Conservation (phyloP, 441 rosid genomes). For the Eutrema salsugineum region DNA sequence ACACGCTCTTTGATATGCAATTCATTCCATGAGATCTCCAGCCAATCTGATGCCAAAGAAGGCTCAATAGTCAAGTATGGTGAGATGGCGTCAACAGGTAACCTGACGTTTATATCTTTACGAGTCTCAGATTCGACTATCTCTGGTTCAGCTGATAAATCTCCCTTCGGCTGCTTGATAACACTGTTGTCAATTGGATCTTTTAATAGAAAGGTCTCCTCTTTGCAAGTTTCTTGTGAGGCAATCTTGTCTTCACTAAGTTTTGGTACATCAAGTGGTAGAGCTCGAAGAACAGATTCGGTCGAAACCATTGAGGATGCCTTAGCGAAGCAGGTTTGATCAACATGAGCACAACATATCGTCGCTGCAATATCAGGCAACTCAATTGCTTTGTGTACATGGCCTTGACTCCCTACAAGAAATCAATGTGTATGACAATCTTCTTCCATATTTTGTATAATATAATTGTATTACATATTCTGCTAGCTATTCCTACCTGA, state of each 20-base stretch:
- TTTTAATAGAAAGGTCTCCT: slow-evolving; percentile 38
- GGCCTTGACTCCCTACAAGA: slow-evolving; percentile 49
- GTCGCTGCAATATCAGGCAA: slow-evolving; percentile 26
- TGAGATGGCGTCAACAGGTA: slow-evolving; percentile 44
- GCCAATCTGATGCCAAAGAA: slow-evolving; percentile 98
- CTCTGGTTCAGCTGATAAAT: slow-evolving; percentile 37
- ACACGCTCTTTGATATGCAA: slow-evolving; percentile 88
- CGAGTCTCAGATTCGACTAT: slow-evolving; percentile 34
- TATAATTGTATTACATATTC: not conserved
- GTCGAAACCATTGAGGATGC: slow-evolving; percentile 34
- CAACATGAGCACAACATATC: slow-evolving; percentile 26
- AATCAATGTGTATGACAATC: not conserved
- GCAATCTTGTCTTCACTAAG: slow-evolving; percentile 29
- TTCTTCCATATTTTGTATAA: not conserved
- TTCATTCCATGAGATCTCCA: slow-evolving; percentile 91
- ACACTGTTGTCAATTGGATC: slow-evolving; percentile 26
- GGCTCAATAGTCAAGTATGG: slow-evolving; percentile 78
- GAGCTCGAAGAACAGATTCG: slow-evolving; percentile 27
- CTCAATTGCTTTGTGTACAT: slow-evolving; percentile 24
- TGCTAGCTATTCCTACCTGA: slow-evolving; percentile 43
- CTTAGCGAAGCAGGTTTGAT: slow-evolving; percentile 30
- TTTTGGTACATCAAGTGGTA: slow-evolving; percentile 30
- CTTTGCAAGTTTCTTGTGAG: slow-evolving; percentile 33
- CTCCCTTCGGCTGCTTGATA: slow-evolving; percentile 35
- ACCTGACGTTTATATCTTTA: slow-evolving; percentile 36